A percentile compares a stretch with the other conserved stretches of the same genome.
These are phyloP conservation scores for Fraxinus excelsior DNA, from an alignment of 257 asterid genomes.

Conservation along the genomic window DNA sequence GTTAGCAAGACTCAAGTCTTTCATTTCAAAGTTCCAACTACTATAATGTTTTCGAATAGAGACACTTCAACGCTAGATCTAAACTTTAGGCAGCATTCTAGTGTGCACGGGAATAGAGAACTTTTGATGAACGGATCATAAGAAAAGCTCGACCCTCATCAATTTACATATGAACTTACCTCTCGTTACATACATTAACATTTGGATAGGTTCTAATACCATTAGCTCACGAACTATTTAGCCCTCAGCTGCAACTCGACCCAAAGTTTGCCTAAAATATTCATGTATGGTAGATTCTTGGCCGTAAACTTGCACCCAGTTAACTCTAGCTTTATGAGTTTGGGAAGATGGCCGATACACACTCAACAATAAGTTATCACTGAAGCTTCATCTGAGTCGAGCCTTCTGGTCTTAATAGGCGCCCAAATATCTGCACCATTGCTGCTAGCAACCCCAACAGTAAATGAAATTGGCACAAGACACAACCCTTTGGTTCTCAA, in stretches of 20 bases:
- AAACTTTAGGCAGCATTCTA: not conserved
- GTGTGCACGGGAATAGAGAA: not conserved
- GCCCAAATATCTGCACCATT: conserved; percentile 99
- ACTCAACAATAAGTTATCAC: conserved; percentile 28
- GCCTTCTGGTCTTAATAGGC: conserved; percentile 56
- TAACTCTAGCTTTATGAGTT: too few species aligned
- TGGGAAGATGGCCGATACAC: not conserved
- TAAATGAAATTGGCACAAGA: conserved; percentile 67
- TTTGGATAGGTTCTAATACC: not conserved
- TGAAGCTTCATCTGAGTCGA: conserved; percentile 29
- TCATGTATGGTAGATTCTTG: not conserved
- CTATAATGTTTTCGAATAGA: not conserved
- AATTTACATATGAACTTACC: not conserved
- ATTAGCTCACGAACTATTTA: not conserved
- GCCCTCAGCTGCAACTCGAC: conserved; percentile 9
- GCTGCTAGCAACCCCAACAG: conserved; percentile 65
- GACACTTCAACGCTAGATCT: not conserved
- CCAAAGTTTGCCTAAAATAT: conserved; percentile 18
- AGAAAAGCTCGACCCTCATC: conserved; percentile 5
- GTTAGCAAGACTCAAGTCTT: too few species aligned
- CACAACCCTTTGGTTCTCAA: conserved; percentile 74
- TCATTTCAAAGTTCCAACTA: not conserved
- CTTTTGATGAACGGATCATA: not conserved
- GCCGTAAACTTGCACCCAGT: not conserved
- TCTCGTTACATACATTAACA: not conserved